Base-by-base conservation (phyloP, 116 monocot genomes). In the Phalaenopsis hybrid region DNA sequence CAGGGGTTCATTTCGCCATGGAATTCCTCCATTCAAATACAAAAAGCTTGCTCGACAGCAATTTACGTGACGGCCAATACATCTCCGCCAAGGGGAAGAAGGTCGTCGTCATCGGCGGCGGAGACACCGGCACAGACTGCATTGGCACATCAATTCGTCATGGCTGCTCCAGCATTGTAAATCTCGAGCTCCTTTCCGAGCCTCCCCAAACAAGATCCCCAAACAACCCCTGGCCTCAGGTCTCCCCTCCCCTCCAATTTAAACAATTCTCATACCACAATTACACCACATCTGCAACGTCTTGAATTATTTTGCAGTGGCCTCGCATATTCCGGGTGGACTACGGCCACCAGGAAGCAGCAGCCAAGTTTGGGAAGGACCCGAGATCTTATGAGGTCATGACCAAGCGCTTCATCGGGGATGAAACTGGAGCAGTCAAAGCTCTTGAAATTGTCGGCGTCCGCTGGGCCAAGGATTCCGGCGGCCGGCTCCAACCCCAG, bases 211-310 rank as follows among this genome's bases (percentile, higher is more conserved):
- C 82, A 65, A 88, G 99, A 81, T 94, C 95, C 11, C 86, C 92
- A 44, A 91, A 88, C 77, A 99, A 99, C 87, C 99, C 99, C 10
- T 99, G 99, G 99, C 99, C 99, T 3, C 99, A 99, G 99, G 99
- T 99, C 25, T 63, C 10, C 23, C 41, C 23, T 41, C 33, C 72
- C 34, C 34, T 72, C 61, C 17, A 77, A 49, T 76, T 11, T 34
- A 50, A 8, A 17, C 8, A 18, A 0, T 31, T 31, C 31, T 31
- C 31, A 31, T 31, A 31, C 31, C 31, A 31, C 31, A 31, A 31
- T 31, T 31, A 31, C 31, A 31, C 31, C 31, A 31, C 31, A 31
- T 31, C 31, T 31, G 31, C 31, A 31, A 31, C 31, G 31, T 31
- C 31, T 31, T 31, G 31, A 31, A 31, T 65, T 65, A 25, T 25